Base-by-base conservation (phyloP, 2,329 filamentous ascomycete species). In the Seiridium cupressi region DNA sequence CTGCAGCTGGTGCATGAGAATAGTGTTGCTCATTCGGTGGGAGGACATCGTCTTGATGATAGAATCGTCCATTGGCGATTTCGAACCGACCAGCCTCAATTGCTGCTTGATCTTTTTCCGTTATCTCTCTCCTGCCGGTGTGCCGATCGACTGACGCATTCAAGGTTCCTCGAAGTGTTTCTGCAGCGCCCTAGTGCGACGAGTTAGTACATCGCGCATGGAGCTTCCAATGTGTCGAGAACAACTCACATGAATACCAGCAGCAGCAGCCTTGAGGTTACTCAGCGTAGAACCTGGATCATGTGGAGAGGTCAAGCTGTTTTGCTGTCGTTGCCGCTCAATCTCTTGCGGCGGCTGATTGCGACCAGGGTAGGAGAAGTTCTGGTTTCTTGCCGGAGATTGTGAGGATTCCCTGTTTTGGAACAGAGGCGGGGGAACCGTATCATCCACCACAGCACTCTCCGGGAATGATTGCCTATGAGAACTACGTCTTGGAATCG, bases 161-260 rank as follows among this genome's bases (percentile, higher is more conserved):
- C 55, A 69, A 58, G 9, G 66, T 69, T 10, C 66, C 66, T 5
- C 66, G 66, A 31, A 69, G 62, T 13, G 64, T 66, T 57, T 69
- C 66, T 13, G 63, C 62, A 13, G 65, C 66, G 48, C 66, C 66
- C 66, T 69, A 44, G 32, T 62, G 63, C 62, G 11, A 64, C 66
- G 48, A 66, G 66, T 66, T 69, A 44, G 32, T 62, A 5, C 60
- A 59, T 13, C 32, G 62, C 51, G 62, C 62, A 4, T 61, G 18
- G 36, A 55, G 5, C 49, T 60, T 34, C 61, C 58, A 46, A 61
- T 32, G 13, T 58, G 61, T 46, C 58, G 9, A 32, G 51, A 32
- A 54, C 35, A 42, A 48, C 42, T 60, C 34, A 47, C 59, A 54
- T 55, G 60, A 18, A 56, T 60, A 42, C 47, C 57, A 8, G 60